phyloP scores from a whole-genome alignment of 2,329 filamentous ascomycete species.

The Fusarium humuli region DNA sequence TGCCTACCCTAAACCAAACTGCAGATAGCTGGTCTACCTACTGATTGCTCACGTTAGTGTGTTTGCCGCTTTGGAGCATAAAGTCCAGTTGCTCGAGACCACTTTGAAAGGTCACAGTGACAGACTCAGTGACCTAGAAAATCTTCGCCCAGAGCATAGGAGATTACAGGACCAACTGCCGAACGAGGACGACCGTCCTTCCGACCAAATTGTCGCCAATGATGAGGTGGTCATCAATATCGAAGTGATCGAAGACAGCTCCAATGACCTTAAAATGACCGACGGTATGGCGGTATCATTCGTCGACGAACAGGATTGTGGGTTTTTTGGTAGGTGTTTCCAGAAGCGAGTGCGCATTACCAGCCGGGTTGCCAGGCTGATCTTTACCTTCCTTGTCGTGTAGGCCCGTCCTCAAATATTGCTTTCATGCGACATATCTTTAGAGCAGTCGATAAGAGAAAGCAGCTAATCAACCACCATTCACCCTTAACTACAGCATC shows the following conservation, averaged over 20 bases:
- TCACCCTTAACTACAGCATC: background rate
- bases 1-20: background rate
- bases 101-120: background rate
- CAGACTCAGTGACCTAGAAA: background rate
- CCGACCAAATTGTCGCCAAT: background rate
- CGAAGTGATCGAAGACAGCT: background rate
- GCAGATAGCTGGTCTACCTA: background rate
- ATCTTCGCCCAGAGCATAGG: background rate
- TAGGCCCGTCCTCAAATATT: conserved; percentile 9
- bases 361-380: background rate
- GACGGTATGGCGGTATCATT: conserved; percentile 11
- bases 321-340: background rate
- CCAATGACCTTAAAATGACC: background rate
- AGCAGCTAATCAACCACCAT: background rate
- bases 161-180: background rate
- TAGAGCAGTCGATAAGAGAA: background rate
- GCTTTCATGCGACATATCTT: conserved; percentile 5
- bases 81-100: conserved; percentile 1
- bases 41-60: background rate
- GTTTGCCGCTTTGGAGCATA: background rate
- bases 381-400: background rate
- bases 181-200: no score
- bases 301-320: conserved; percentile 16
- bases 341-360: background rate
- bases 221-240: conserved; percentile 3